Evolutionary conservation across 2,329 filamentous ascomycete species (phyloP), one percentile per base, ranked within the genome.

Genomic region (Cercospora nicotianae): DNA sequence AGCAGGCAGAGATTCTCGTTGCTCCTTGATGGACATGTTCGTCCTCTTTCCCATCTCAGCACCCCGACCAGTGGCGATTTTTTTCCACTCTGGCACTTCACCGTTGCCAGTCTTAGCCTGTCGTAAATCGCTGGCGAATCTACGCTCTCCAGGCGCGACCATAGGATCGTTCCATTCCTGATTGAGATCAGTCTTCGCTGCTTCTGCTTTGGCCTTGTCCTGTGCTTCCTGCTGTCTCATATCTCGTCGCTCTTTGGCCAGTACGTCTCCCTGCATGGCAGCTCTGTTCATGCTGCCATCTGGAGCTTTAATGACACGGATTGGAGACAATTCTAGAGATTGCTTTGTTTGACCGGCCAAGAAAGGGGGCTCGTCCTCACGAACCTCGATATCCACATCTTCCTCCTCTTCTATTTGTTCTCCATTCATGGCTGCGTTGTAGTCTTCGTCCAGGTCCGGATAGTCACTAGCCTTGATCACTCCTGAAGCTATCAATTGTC

Each of bases 131-230:
- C 90, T 90, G 1, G 95, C 95, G 80, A 99, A 99, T 72, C 95
- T 90, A 65, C 91, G 87, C 77, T 94, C 88, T 71, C 95, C 91
- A 1, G 92, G 90, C 26, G 90, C 88, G 13, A 93, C 90, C 94
- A 99, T 97, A 0, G 95, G 95, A 78, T 99, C 95, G 67, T 97
- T 91, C 96, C 96, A 99, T 79, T 97, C 93, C 12, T 92, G 89
- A 63, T 90, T 89, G 3, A 99, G 83, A 75, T 98, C 93, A 33
- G 95, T 91, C 75, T 93, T 91, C 0, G 89, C 83, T 2, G 89
- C 86, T 71, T 92, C 89, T 69, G 95, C 89, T 23, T 93, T 90
- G 48, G 87, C 82, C 81, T 91, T 83, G 80, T 91, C 93, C 68
- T 96, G 91, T 0, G 88, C 89, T 80, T 99, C 94, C 77, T 96